Evolutionary conservation across 1,139 yeast species (phyloP).

Genomic region (Martiniozyma asiatica): DNA sequence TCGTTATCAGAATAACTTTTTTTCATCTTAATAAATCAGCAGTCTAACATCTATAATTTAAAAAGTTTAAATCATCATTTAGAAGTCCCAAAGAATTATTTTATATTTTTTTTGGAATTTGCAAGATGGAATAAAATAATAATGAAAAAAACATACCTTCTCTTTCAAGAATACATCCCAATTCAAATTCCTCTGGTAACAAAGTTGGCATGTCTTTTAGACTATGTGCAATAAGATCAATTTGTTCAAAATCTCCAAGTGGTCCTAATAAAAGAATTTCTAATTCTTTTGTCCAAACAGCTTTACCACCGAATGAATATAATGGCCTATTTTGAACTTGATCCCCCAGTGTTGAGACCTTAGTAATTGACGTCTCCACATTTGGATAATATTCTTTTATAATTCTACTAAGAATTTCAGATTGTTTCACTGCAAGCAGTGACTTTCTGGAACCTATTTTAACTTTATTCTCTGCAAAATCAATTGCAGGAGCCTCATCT

Average conservation of each 20-base stretch:
- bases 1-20: slow-evolving; percentile 11
- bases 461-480: slow-evolving; percentile 10
- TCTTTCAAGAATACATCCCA: slow-evolving; percentile 79
- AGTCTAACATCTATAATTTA: slow-evolving; percentile 38
- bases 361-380: slow-evolving; percentile 56
- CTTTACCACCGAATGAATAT: slow-evolving; percentile 91
- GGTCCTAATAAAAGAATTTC: slow-evolving; percentile 60
- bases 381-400: slow-evolving; percentile 54
- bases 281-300: slow-evolving; percentile 91
- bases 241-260: slow-evolving; percentile 51
- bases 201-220: slow-evolving; percentile 91
- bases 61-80: slow-evolving; percentile 20
- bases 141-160: slow-evolving; percentile 31
- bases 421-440: slow-evolving; percentile 74
- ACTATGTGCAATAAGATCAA: slow-evolving; percentile 88
- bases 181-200: slow-evolving; percentile 78
- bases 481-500: slow-evolving; percentile 5
- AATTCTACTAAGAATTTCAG: slow-evolving; percentile 55
- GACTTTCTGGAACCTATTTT: slow-evolving; percentile 85
- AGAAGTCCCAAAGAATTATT: too few relatives aligned
- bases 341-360: slow-evolving; percentile 83
- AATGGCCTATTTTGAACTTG: slow-evolving; percentile 74
- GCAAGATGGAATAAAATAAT: neutral
- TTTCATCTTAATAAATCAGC: slow-evolving; percentile 33
- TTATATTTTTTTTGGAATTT: too few relatives aligned